Base-by-base conservation (phyloP, 192 early-diverging fungal species). In the Chytriomyces confervae region DNA sequence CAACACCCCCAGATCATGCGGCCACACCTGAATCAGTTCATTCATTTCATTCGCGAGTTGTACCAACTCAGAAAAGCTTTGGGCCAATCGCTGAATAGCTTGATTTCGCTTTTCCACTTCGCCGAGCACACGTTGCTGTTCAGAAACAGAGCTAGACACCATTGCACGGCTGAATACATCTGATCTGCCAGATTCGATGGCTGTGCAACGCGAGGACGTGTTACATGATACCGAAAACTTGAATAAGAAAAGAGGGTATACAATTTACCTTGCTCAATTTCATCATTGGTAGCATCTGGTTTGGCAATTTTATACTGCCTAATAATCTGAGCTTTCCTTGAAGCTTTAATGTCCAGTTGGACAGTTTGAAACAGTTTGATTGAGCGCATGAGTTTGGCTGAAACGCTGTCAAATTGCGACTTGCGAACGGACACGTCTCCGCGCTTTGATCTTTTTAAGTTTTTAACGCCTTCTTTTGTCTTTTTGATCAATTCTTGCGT, bases 241-340 rank as follows among this genome's bases (percentile, higher is more conserved):
- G 5, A 13, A 57, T n/a, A 57, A n/a, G 13, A 57, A 57, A 57
- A 20, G n/a, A 5, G 53, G 13, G 67, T 5, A 66, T 66, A 43
- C 20, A 10, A 27, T 18, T 11, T 24, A 72, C 70, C 77, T 20
- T 61, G 8, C 50, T 71, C 43, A 49, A 78, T 78, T 18, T 78
- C 77, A 8, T 16, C 24, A 7, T 78, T 57, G 6, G 36, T 62
- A 11, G 77, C 77, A 48, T 78, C 18, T 6, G 77, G 77, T 24
- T 57, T 78, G 2, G 47, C 77, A 63, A 78, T 78, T 46, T 69
- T 69, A 69, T 78, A 78, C 68, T 78, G 67, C 16, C 77, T 7
- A 8, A 69, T 24, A 71, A 78, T 48, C 61, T 71, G 57, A 7
- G 43, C 6, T n/a, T 69, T 47, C n/a, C 8, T 9, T 6, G 51